These are phyloP conservation scores for Backusella circina DNA, from an alignment of 192 early-diverging fungal genomes.

Conservation along the genomic window DNA sequence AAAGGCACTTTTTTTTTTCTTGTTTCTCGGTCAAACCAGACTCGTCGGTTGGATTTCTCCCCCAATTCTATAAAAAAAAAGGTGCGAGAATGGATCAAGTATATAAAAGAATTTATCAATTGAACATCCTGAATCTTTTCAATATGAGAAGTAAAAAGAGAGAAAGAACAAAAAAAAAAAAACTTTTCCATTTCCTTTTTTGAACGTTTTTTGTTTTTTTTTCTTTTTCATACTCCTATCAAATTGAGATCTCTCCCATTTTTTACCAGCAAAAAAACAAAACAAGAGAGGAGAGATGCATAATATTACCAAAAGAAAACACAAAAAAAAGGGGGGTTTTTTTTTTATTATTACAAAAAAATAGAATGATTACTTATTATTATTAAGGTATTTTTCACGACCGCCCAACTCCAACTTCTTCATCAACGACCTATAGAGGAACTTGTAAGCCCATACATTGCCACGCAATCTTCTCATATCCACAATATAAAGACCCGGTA, in stretches of 20 bases:
- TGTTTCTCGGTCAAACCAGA: neutral
- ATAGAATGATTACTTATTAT: neutral
- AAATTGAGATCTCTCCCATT: neutral
- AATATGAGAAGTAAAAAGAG: too few species aligned
- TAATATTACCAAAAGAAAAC: neutral
- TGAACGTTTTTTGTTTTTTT: neutral
- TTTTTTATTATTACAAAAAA: neutral
- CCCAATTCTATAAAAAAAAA: too few species aligned
- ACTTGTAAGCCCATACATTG: constrained; percentile 78
- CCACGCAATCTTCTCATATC: constrained; percentile 70
- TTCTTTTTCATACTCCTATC: too few species aligned
- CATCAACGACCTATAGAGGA: constrained; percentile 60
- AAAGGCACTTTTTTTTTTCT: neutral
- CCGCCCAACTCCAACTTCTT: constrained; percentile 44
- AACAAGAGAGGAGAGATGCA: neutral
- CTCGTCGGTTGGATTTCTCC: neutral
- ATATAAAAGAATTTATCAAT: too few species aligned
- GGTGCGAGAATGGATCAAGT: too few species aligned
- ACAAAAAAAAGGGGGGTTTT: neutral
- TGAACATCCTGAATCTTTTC: too few species aligned
- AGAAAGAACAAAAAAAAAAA: too few species aligned
- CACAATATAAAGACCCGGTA: constrained; percentile 74
- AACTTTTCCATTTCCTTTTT: neutral
- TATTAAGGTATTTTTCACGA: constrained; percentile 29
- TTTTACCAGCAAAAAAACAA: neutral